Evolutionary conservation across 257 asterid genomes (phyloP).

Genomic region (Thymus quinquecostatus): DNA sequence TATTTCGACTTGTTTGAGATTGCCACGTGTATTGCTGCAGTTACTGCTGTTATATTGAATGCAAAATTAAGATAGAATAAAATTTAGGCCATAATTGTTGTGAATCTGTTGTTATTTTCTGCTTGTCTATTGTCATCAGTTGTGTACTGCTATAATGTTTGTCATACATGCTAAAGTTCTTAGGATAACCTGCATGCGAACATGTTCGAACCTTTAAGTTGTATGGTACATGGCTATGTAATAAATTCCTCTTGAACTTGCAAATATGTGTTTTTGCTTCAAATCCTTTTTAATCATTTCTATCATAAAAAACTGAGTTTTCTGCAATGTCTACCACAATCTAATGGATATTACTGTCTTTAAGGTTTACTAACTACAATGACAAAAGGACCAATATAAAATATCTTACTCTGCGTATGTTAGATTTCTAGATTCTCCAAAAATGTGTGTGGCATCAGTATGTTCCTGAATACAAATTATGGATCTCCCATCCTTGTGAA

Average conservation of each 20-base stretch:
- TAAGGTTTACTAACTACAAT: not conserved
- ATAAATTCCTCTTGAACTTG: not conserved
- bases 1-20: not conserved
- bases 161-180: not conserved
- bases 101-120: conserved; percentile 1
- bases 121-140: not conserved
- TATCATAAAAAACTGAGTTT: not conserved
- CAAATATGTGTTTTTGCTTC: not conserved
- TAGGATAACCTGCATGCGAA: not conserved
- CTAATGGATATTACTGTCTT: not conserved
- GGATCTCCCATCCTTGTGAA: not conserved
- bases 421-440: not conserved
- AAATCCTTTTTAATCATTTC: not conserved
- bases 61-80: not conserved
- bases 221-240: not conserved
- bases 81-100: not conserved
- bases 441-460: not conserved
- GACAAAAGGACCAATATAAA: not conserved
- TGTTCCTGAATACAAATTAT: not conserved
- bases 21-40: not conserved
- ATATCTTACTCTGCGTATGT: not conserved
- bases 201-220: not conserved
- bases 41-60: conserved; percentile 7
- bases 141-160: not conserved
- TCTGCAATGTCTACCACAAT: not conserved